Evolutionary conservation across 257 asterid genomes (phyloP), one percentile per base, ranked within the genome.

Genomic region (Orobanche coerulescens): DNA sequence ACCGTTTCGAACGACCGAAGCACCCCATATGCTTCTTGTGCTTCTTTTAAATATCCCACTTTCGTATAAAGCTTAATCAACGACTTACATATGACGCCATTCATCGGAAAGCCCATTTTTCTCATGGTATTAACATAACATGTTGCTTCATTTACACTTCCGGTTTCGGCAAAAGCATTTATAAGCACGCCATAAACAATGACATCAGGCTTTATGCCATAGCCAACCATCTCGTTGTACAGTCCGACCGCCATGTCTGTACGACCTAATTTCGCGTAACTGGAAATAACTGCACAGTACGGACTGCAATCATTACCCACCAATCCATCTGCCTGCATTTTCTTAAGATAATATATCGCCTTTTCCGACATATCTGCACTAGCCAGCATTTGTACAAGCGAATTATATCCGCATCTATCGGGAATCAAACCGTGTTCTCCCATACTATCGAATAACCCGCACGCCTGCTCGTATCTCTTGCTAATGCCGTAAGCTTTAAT

Each of bases 401-500:
- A 88, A 70, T 77, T 88, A 66, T 79, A 89, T 73, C 96, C 81
- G 62, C 97, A 93, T 73, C 73, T 72, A 75, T 93, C 97, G 4
- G 95, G 92, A 65, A 74, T 54, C 46, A 86, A 58, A 36, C 81
- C 83, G 6, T 78, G 65, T 55, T 71, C 71, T 66, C 72, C 82
- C 94, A 93, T 84, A 61, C 79, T 67, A 62, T 86, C 86, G 23
- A 86, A 84, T 39, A 83, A 80, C 69, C 30, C 13, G 70, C 96
- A 93, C 0, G 97, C 98, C 79, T 83, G 65, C 37, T 80, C 78
- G 23, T 74, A 86, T 63, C 68, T 82, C 81, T 77, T 78, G 84
- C 90, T 76, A 37, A 89, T 75, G 25, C 98, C 96, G 28, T 86
- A 93, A 1, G 98, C 95, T 77, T 93, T 93, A 65, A 89, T 76